Conservation (phyloP, 1,284 basidiomycete genomes). For the Omphalotus olearius region DNA sequence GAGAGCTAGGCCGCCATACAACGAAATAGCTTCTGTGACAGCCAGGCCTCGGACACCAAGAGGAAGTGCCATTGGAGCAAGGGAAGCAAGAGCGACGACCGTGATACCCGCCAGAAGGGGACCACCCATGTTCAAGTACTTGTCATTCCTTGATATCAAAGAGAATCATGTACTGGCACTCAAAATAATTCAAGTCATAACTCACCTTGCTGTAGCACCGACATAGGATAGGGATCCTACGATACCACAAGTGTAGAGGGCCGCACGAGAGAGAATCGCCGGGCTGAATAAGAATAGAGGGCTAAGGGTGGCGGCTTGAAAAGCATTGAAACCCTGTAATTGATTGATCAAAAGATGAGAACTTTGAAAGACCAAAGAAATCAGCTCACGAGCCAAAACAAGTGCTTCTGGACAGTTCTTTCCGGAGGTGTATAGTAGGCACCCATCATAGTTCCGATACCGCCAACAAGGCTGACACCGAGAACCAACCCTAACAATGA, state of each 20-base stretch:
- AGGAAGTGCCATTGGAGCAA: slow-evolving; percentile 86
- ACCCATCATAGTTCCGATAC: slow-evolving; percentile 78
- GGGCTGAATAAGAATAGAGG: slow-evolving; percentile 86
- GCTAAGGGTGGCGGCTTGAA: slow-evolving; percentile 80
- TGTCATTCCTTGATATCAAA: slow-evolving; percentile 71
- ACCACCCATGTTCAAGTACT: slow-evolving; percentile 82
- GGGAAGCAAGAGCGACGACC: slow-evolving; percentile 79
- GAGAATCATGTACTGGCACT: neutral
- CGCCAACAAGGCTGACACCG: slow-evolving; percentile 76
- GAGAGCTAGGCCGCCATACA: slow-evolving; percentile 85
- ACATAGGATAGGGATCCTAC: slow-evolving; percentile 84
- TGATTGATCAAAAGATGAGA: slow-evolving; percentile 4
- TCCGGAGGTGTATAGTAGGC: slow-evolving; percentile 74
- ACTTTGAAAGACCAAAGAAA: neutral
- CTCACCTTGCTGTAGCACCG: slow-evolving; percentile 81
- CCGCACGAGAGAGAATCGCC: slow-evolving; percentile 84
- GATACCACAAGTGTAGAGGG: slow-evolving; percentile 84
- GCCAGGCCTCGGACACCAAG: slow-evolving; percentile 76
- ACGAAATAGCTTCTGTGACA: slow-evolving; percentile 72
- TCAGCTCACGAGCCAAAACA: slow-evolving; percentile 70
- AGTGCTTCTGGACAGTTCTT: slow-evolving; percentile 65
- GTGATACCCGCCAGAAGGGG: slow-evolving; percentile 82
- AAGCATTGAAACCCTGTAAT: slow-evolving; percentile 74
- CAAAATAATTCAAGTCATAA: slow-evolving; percentile 1
- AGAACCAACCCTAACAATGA: slow-evolving; percentile 68